These are phyloP conservation scores for Haematococcus lacustris DNA, from an alignment of 139 green algal genomes.

Conservation along the genomic window DNA sequence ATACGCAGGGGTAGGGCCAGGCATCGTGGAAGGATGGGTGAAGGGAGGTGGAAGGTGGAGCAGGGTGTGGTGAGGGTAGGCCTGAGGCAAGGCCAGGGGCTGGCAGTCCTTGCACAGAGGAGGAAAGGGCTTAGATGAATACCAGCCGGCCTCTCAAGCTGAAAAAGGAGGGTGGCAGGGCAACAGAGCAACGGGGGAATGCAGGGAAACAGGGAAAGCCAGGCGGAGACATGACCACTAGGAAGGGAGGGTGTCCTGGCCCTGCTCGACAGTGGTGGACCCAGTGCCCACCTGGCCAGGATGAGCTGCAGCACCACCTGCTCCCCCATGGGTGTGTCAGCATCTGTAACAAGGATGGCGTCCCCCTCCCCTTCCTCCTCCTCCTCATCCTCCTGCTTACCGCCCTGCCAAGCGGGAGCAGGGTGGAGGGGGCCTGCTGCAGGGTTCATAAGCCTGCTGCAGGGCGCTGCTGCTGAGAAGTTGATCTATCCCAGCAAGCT, in stretches of 20 bases:
- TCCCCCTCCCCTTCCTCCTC: slow-evolving; percentile 10
- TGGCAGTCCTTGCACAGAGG: not conserved
- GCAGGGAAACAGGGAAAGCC: not conserved
- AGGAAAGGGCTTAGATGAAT: not conserved
- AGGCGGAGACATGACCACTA: not conserved
- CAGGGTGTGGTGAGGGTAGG: not conserved
- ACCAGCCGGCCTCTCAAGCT: not conserved
- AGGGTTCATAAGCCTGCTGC: not conserved
- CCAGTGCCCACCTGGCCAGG: slow-evolving; percentile 38
- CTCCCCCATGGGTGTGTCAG: slow-evolving; percentile 47
- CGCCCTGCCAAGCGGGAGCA: not conserved
- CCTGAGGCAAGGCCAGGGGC: not conserved
- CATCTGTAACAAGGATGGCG: slow-evolving; percentile 52
- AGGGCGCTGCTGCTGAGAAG: not conserved
- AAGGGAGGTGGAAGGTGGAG: not conserved
- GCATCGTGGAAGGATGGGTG: not conserved
- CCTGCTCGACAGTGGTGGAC: not conserved
- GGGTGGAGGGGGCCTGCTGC: not conserved
- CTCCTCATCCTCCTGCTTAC: slow-evolving; percentile 19
- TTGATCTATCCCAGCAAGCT: too few relatives aligned
- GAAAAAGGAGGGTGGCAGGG: not conserved
- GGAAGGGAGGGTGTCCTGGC: not conserved
- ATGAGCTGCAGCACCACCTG: slow-evolving; percentile 62
- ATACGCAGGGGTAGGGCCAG: too few relatives aligned
- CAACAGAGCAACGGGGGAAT: not conserved